These are phyloP conservation scores for Cladophialophora exuberans DNA, from an alignment of 2,329 filamentous ascomycete species.

Conservation along the genomic window DNA sequence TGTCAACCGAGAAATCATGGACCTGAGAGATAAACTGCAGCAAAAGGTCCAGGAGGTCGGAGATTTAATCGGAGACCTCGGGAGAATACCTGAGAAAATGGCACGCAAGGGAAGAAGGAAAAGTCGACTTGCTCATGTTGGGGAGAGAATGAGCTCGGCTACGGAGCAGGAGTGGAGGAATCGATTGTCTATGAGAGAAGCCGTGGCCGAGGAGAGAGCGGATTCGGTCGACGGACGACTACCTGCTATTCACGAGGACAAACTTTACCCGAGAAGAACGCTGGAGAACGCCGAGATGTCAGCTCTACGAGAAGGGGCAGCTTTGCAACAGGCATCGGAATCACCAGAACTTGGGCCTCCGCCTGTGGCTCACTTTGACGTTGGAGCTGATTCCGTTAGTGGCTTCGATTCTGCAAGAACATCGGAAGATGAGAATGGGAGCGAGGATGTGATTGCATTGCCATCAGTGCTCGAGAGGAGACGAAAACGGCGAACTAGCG, in stretches of 20 bases:
- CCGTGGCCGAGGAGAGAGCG: slow-evolving; percentile 37
- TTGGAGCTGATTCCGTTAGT: slow-evolving; percentile 51
- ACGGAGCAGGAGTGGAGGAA: slow-evolving; percentile 38
- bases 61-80: slow-evolving; percentile 58
- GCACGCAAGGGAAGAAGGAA: slow-evolving; percentile 19
- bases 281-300: slow-evolving; percentile 51
- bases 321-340: slow-evolving; percentile 31
- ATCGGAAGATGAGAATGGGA: slow-evolving; percentile 29
- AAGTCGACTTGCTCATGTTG: slow-evolving; percentile 19
- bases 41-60: slow-evolving; percentile 60
- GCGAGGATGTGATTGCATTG: slow-evolving; percentile 43
- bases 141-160: slow-evolving; percentile 21
- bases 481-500: slow-evolving; percentile 56
- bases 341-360: slow-evolving; percentile 48
- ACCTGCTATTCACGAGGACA: slow-evolving; percentile 63
- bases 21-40: slow-evolving; percentile 59
- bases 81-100: slow-evolving; percentile 38
- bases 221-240: slow-evolving; percentile 46
- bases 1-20: slow-evolving; percentile 52
- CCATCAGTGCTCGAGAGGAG: slow-evolving; percentile 55
- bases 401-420: slow-evolving; percentile 44
- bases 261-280: slow-evolving; percentile 59
- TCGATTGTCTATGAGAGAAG: slow-evolving; percentile 28
- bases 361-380: slow-evolving; percentile 57
- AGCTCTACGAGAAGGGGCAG: slow-evolving; percentile 34